Conservation (phyloP, 495 filamentous ascomycete species). For the Astrothelium macrocarpum region DNA sequence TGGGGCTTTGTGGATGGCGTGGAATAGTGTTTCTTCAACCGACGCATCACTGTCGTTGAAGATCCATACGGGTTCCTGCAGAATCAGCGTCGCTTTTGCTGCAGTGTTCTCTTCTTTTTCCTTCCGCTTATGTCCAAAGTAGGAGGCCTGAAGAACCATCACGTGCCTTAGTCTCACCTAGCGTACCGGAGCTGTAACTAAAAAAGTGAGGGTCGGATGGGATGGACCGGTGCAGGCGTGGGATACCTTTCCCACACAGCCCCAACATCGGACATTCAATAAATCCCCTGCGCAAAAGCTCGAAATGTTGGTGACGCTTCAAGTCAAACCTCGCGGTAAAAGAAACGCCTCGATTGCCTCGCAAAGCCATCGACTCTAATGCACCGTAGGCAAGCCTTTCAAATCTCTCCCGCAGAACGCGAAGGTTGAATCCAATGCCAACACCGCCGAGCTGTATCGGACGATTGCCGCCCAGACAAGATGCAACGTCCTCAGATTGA, state of each 20-base stretch:
- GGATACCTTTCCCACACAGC: not conserved
- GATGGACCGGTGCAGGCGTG: not conserved
- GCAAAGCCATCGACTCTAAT: slow-evolving; percentile 2
- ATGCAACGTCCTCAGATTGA: slow-evolving; percentile 50
- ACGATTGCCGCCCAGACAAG: slow-evolving; percentile 45
- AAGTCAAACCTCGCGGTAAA: slow-evolving; percentile 26
- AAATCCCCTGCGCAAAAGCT: not conserved
- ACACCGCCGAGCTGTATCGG: slow-evolving; percentile 41
- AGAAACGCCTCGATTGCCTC: not conserved
- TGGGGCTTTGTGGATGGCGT: too few relatives aligned
- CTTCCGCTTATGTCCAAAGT: too few relatives aligned
- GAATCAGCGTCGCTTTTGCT: not conserved
- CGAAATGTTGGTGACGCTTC: slow-evolving; percentile 20
- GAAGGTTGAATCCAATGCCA: slow-evolving; percentile 21
- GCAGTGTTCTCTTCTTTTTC: not conserved
- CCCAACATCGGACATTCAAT: not conserved
- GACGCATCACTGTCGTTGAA: not conserved
- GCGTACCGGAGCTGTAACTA: too few relatives aligned
- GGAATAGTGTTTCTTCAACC: not conserved
- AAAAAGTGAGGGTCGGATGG: not conserved
- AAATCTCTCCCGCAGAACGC: slow-evolving; percentile 28
- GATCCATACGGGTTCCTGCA: slow-evolving; percentile 3
- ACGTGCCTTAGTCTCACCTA: too few relatives aligned
- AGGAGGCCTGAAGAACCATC: too few relatives aligned
- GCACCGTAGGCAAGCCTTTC: slow-evolving; percentile 30